Percentiles rank a stretch among this genome's conserved stretches.
These are phyloP conservation scores for Benincasa hispida DNA, from an alignment of 306 rosid genomes.

Conservation along the genomic window DNA sequence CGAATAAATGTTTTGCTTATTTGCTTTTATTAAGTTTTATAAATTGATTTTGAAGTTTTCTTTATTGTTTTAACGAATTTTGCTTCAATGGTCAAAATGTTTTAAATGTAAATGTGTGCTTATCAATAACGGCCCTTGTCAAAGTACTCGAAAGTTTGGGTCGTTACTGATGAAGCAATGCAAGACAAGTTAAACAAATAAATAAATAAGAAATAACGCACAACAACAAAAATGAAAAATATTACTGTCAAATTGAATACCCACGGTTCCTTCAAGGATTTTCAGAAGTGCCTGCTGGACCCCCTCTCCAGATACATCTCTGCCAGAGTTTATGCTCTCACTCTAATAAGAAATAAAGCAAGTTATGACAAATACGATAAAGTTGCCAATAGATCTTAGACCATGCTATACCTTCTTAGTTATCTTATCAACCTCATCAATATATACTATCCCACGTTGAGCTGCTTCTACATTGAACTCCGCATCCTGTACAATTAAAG, in stretches of 20 bases:
- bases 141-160: no score
- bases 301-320: conserved; percentile 80
- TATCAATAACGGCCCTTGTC: no score
- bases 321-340: conserved; percentile 42
- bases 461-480: conserved; percentile 61
- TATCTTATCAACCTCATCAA: conserved; percentile 71
- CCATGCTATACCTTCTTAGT: conserved; percentile 38
- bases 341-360: conserved; percentile 21
- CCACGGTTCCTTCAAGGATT: conserved; percentile 76
- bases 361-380: background rate
- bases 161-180: no score
- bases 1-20: no score
- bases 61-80: no score
- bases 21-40: no score
- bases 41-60: no score
- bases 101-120: no score
- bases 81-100: no score
- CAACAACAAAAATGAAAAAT: background rate
- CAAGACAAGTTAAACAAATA: no score
- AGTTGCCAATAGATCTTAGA: background rate
- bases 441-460: conserved; percentile 56
- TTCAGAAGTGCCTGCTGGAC: conserved; percentile 69
- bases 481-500: conserved; percentile 44
- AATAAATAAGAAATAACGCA: no score
- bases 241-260: conserved; percentile 10